Percentiles rank a stretch among this genome's conserved stretches.
phyloP scores from a whole-genome alignment of 352 stramenopile species.

The Pythium plurisporium region DNA sequence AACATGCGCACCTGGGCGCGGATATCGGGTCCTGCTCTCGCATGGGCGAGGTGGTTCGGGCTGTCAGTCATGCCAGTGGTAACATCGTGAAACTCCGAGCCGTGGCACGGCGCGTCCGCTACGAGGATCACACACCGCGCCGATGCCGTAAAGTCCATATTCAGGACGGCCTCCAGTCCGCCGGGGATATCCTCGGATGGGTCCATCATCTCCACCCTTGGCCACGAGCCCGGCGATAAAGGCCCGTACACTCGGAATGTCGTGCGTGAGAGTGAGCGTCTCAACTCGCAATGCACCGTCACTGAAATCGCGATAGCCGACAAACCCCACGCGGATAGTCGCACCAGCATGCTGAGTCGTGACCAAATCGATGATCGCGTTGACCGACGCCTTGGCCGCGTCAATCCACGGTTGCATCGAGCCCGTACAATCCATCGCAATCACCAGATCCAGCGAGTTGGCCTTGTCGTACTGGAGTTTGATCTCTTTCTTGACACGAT shows the following conservation, averaged over 20 bases:
- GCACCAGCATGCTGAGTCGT: conserved; percentile 21
- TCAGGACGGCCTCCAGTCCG: conserved; percentile 22
- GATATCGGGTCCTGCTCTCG: conserved; percentile 29
- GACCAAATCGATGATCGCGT: conserved; percentile 31
- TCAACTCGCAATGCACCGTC: conserved; percentile 25
- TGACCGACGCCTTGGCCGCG: conserved; percentile 24
- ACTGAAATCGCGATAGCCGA: conserved; percentile 42
- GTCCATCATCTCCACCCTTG: conserved; percentile 28
- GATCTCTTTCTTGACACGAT: conserved; percentile 13
- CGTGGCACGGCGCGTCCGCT: conserved; percentile 32
- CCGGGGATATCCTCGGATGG: conserved; percentile 41
- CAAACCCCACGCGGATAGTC: conserved; percentile 31
- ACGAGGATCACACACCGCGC: conserved; percentile 36
- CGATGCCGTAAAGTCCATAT: conserved; percentile 24
- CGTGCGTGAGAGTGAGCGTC: conserved; percentile 16
- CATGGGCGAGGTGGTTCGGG: neutral
- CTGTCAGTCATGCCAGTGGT: conserved; percentile 5
- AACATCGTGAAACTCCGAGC: conserved; percentile 24
- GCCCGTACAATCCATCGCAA: conserved; percentile 41
- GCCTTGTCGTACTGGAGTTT: conserved; percentile 18
- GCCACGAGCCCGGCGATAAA: conserved; percentile 28
- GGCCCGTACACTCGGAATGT: conserved; percentile 10
- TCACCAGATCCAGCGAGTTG: conserved; percentile 35
- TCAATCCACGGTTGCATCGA: conserved; percentile 37
- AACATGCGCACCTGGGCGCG: conserved; percentile 31